Evolutionary conservation across 2,329 filamentous ascomycete species (phyloP), one percentile per base, ranked within the genome.

Genomic region (Nothophoma quercina): DNA sequence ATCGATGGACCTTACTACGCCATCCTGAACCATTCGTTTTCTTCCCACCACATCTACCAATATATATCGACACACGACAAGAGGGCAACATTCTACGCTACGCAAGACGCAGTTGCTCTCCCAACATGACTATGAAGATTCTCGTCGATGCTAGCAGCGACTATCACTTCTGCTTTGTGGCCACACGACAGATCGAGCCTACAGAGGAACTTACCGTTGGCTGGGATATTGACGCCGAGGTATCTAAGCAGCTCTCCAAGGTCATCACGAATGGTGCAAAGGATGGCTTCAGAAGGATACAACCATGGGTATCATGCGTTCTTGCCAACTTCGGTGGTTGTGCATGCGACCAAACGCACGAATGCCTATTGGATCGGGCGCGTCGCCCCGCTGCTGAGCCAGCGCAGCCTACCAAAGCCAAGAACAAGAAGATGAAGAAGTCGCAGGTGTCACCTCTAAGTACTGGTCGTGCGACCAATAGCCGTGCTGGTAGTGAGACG

Each of bases 161-260:
- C 1, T 96, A 93, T 68, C 91, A 95, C 69, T 96, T 98, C 73
- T 97, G 93, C 84, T 88, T 97, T 58, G 86, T 96, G 53, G 92
- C 91, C 64, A 90, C 90, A 63, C 84, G 89, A 45, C 82, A 88
- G 29, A 92, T 98, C 84, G 65, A 90, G 80, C 21, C 83, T 81
- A 63, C 84, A 78, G 45, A 91, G 81, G 90, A 90, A 86, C 68
- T 93, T 82, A 75, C 84, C 74, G 60, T 83, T 82, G 60, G 84
- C 79, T 83, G 81, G 81, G 63, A 88, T 79, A 69, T 83, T 77
- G 56, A 74, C 42, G 66, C 65, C 2, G 67, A 72, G 40, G 67
- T 75, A 4, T 80, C 83, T 25, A 85, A 85, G 72, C 75, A 85
- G 5, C 80, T 86, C 34, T 72, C 85, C 4, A 78, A 88, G 9